Conservation (phyloP, 2,329 filamentous ascomycete genomes). For the Pseudocercospora fijiensis region DNA sequence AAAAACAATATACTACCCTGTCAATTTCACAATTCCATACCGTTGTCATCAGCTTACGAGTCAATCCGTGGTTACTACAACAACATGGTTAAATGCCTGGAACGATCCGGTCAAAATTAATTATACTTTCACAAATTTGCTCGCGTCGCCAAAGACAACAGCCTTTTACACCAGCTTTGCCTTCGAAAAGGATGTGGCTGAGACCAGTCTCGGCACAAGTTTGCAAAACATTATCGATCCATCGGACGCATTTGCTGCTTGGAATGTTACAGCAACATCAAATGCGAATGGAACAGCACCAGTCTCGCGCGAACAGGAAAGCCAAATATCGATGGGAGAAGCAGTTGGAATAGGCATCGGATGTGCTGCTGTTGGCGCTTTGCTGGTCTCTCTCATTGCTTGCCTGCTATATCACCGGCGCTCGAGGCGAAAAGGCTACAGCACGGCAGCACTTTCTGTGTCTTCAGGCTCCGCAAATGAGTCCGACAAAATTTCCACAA, state of each 20-base stretch:
- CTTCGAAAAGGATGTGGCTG: neutral
- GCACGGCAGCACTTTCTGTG: neutral
- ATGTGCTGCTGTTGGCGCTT: neutral
- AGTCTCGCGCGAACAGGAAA: neutral
- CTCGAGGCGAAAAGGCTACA: neutral
- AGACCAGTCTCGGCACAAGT: neutral
- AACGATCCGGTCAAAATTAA: neutral
- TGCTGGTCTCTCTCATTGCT: neutral
- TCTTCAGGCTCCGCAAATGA: neutral
- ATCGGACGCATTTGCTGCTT: too few species aligned
- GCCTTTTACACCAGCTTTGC: neutral
- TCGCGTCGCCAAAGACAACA: neutral
- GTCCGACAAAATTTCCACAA: neutral
- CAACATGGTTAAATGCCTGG: neutral
- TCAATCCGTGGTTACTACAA: neutral
- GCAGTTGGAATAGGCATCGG: neutral
- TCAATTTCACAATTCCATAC: neutral
- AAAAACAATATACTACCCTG: neutral
- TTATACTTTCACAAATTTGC: neutral
- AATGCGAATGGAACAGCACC: neutral
- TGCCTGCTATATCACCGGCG: neutral
- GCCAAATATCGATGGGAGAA: neutral
- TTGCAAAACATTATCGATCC: neutral
- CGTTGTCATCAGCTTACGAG: neutral
- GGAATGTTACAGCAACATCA: neutral